Evolutionary conservation across 129 eudicot species (phyloP).

Genomic region (Ambrosia trifida): DNA sequence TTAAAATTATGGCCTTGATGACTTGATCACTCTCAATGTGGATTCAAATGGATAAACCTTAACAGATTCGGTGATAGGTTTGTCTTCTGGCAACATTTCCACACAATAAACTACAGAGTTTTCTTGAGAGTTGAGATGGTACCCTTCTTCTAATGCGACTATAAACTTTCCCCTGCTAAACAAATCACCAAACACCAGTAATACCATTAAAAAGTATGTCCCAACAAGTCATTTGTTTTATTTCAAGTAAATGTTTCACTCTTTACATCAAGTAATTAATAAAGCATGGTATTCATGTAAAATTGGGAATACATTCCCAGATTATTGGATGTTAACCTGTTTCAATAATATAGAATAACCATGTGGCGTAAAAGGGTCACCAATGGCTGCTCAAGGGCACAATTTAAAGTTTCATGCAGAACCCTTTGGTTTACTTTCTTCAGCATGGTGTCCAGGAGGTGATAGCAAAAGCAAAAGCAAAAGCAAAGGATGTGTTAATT

Average conservation of each 20-base stretch:
- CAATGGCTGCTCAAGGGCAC: too few relatives aligned
- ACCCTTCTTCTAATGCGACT: slow-evolving; percentile 92
- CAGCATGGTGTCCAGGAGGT: slow-evolving; percentile 99
- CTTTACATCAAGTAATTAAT: background rate
- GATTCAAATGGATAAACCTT: slow-evolving; percentile 76
- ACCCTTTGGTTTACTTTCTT: slow-evolving; percentile 85
- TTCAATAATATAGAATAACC: slow-evolving; percentile 76
- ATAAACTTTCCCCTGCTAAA: slow-evolving; percentile 76
- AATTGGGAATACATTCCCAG: background rate
- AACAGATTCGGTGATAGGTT: slow-evolving; percentile 40
- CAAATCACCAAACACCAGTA: slow-evolving; percentile 23
- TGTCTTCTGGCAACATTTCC: slow-evolving; percentile 58
- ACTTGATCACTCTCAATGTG: slow-evolving; percentile 78
- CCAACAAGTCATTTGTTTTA: background rate
- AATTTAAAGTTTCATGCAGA: slow-evolving; percentile 40
- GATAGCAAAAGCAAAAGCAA: too few relatives aligned
- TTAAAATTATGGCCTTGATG: too few relatives aligned
- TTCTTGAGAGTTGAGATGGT: slow-evolving; percentile 72
- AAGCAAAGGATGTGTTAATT: slow-evolving; percentile 84
- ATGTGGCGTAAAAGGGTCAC: slow-evolving; percentile 86
- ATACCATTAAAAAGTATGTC: slow-evolving; percentile 8
- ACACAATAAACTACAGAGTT: slow-evolving; percentile 77
- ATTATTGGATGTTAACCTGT: slow-evolving; percentile 49
- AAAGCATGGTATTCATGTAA: background rate
- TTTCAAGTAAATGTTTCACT: background rate